Conservation (phyloP, 2,329 filamentous ascomycete species). For the Phoma herbarum region DNA sequence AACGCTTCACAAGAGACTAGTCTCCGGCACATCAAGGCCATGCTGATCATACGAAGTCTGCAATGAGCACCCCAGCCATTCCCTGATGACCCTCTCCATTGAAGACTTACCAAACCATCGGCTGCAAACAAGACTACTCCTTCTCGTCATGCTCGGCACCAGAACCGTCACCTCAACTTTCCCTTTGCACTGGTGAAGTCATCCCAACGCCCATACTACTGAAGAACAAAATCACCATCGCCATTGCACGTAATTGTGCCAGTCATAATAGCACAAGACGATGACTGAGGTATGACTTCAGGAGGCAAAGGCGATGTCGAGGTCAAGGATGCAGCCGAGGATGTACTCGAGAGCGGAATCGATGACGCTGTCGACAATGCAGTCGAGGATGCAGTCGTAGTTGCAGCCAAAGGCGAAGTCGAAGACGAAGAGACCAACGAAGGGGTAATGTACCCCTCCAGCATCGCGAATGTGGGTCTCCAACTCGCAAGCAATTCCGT, state of each 20-base stretch:
- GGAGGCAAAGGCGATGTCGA: neutral
- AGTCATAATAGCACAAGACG: neutral
- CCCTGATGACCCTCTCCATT: no score
- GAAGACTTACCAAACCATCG: no score
- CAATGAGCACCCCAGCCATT: no score
- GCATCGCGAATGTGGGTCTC: slow-evolving; percentile 5
- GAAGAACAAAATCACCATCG: neutral
- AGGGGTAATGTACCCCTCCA: neutral
- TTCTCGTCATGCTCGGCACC: no score
- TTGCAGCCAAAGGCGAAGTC: neutral
- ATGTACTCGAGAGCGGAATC: no score
- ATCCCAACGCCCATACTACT: neutral
- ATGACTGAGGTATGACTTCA: neutral
- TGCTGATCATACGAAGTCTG: no score
- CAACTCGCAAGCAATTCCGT: neutral
- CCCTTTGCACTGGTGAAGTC: no score
- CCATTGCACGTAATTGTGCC: neutral
- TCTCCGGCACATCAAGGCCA: no score
- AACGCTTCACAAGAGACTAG: no score
- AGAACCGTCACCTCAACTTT: no score
- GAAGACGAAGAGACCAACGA: neutral
- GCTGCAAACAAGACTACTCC: no score
- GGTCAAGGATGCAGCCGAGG: no score
- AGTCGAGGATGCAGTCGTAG: neutral
- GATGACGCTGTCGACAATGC: neutral